Evolutionary conservation across 495 filamentous ascomycete genomes (phyloP).

Genomic region (Lasiosphaeria hispida): DNA sequence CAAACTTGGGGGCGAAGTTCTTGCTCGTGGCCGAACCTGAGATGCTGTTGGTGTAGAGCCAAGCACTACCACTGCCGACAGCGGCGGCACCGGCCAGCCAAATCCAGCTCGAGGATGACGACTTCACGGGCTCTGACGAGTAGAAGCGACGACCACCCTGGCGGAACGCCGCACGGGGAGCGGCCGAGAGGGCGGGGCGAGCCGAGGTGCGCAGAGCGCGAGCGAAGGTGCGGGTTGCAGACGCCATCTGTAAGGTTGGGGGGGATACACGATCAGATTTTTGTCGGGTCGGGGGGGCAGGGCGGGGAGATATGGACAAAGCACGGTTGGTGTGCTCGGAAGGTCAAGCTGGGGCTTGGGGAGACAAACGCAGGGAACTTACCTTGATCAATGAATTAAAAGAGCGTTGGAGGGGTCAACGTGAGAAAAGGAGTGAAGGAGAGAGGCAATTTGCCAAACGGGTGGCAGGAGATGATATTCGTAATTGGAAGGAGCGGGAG

Average conservation of each 20-base stretch:
- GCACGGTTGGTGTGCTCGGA: too few relatives aligned
- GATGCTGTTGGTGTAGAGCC: conserved; percentile 59
- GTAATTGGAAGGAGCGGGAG: conserved; percentile 36
- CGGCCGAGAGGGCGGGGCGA: conserved; percentile 45
- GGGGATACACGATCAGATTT: conserved; percentile 4
- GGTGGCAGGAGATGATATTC: neutral
- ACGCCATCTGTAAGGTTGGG: conserved; percentile 40
- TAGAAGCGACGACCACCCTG: conserved; percentile 70
- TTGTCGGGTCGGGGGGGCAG: neutral
- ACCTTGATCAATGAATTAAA: neutral
- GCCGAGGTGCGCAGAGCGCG: conserved; percentile 58
- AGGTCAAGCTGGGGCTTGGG: neutral
- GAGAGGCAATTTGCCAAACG: neutral
- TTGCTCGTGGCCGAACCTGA: conserved; percentile 47
- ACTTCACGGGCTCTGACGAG: conserved; percentile 63
- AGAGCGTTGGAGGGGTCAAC: neutral
- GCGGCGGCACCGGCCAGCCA: conserved; percentile 53
- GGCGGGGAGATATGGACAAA: neutral
- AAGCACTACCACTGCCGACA: conserved; percentile 62
- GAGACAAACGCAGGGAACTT: neutral
- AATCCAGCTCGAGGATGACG: conserved; percentile 43
- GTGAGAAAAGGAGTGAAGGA: neutral
- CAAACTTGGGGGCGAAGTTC: conserved; percentile 69
- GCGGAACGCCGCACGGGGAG: conserved; percentile 60
- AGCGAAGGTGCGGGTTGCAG: conserved; percentile 49